Evolutionary conservation across 1,284 basidiomycete species (phyloP), one percentile per base, ranked within the genome.

Genomic region (Takashimella koratensis): DNA sequence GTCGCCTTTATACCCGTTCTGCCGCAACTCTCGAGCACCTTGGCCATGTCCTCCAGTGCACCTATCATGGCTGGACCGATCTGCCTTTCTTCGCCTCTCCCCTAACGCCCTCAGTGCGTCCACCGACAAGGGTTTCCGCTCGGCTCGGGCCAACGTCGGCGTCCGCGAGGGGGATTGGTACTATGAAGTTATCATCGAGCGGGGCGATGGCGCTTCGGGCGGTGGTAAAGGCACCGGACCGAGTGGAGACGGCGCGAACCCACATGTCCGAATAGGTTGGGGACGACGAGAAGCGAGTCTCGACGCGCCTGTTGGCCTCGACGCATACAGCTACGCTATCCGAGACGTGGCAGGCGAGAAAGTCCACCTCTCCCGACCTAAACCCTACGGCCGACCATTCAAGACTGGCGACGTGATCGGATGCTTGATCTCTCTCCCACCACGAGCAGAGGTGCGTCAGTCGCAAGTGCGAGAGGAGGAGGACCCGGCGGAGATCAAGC

Each of bases 121-220:
- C 3, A 88, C 94, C 3, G 88, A 89, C 70, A 88, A 87, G 45
- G 96, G 96, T 1, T 98, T 91, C 71, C 80, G 96, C 36, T 90
- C 89, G 59, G 92, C 87, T 2, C 82, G 96, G 16, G 86, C 86
- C 55, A 98, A 95, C 72, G 86, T 91, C 1, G 88, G 91, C 0
- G 82, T 98, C 12, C 81, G 92, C 16, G 84, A 94, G 65, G 96
- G 96, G 2, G 83, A 83, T 16, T 98, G 93, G 92, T 98, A 95
- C 74, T 85, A 93, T 79, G 96, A 99, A 78, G 83, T 95, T 40
- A 83, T 83, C 63, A 79, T 96, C 58, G 79, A 88, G 45, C 81
- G 84, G 22, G 90, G 90, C 0, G 86, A 64, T 40, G 75, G 71
- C 0, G 66, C 66, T 71, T 77, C 49, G 64, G 80, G 75, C 64